phyloP scores from a whole-genome alignment of 371 early-diverging fungal species.

The Mucor velutinosus region DNA sequence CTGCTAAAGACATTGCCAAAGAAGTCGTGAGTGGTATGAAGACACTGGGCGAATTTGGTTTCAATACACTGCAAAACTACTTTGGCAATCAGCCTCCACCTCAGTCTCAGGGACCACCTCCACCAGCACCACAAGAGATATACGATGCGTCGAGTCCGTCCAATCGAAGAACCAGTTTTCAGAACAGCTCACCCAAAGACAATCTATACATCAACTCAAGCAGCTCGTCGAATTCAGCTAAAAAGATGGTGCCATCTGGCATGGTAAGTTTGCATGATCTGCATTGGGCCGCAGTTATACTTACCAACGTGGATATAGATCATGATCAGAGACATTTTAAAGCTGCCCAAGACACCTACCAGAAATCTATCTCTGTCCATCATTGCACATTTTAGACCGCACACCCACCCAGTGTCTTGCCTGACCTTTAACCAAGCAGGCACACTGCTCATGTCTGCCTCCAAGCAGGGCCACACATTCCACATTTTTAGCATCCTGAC shows the following conservation, averaged over 20 bases:
- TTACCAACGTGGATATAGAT: constrained; percentile 27
- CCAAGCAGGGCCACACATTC: constrained; percentile 76
- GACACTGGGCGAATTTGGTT: constrained; percentile 58
- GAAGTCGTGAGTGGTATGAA: constrained; percentile 77
- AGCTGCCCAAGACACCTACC: constrained; percentile 30
- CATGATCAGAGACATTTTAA: constrained; percentile 53
- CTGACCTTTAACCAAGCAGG: constrained; percentile 70
- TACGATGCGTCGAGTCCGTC: neutral
- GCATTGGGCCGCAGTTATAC: neutral
- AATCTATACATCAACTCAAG: neutral
- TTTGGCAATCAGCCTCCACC: constrained; percentile 28
- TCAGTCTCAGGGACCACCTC: constrained; percentile 4
- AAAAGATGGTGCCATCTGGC: constrained; percentile 39
- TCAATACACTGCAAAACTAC: constrained; percentile 51
- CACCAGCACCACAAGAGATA: neutral
- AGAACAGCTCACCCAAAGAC: neutral
- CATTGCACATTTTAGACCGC: constrained; percentile 76
- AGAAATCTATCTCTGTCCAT: constrained; percentile 41
- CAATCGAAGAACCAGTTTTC: constrained; percentile 1
- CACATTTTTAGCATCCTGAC: constrained; percentile 63
- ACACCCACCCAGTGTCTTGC: constrained; percentile 70
- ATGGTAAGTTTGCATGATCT: constrained; percentile 31
- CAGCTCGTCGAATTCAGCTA: neutral
- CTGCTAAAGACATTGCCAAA: constrained; percentile 69
- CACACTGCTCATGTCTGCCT: constrained; percentile 72